Evolutionary conservation across 805 yeast genomes (phyloP).

Genomic region (Scheffersomyces spartinae): DNA sequence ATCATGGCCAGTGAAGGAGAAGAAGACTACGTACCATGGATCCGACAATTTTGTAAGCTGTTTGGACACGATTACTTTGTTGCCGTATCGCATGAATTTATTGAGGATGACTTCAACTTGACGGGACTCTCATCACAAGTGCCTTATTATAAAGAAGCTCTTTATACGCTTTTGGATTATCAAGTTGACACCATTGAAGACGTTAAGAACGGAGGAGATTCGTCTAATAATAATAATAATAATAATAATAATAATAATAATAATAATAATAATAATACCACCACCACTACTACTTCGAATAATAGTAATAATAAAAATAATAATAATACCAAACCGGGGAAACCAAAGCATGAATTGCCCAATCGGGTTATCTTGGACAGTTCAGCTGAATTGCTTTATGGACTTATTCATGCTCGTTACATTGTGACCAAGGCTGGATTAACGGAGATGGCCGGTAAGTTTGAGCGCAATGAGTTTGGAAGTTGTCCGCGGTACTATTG

Average conservation of each 20-base stretch:
- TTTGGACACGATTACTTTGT: conserved; percentile 87
- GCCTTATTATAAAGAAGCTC: conserved; percentile 83
- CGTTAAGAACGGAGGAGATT: conserved; percentile 9
- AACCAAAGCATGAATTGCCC: conserved; percentile 46
- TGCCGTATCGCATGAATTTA: conserved; percentile 83
- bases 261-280: conserved; percentile 1
- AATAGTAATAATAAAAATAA: too few relatives aligned
- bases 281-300: conserved; percentile 2
- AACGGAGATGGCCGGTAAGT: conserved; percentile 87
- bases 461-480: conserved; percentile 82
- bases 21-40: conserved; percentile 68
- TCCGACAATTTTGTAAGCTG: conserved; percentile 63
- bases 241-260: conserved; percentile 3
- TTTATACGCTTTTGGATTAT: conserved; percentile 81
- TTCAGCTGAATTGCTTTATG: conserved; percentile 86
- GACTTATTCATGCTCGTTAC: conserved; percentile 87
- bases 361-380: conserved; percentile 72
- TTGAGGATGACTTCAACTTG: conserved; percentile 92
- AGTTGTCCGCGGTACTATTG: conserved; percentile 84
- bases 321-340: conserved; percentile 21
- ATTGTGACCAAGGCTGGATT: conserved; percentile 83
- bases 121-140: conserved; percentile 81
- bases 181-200: conserved; percentile 43
- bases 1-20: conserved; percentile 31
- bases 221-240: conserved; percentile 2